A percentile compares a stretch with the other conserved stretches of the same genome.
These are phyloP conservation scores for Helicostylum pulchrum DNA, from an alignment of 192 early-diverging fungal species.

Conservation along the genomic window DNA sequence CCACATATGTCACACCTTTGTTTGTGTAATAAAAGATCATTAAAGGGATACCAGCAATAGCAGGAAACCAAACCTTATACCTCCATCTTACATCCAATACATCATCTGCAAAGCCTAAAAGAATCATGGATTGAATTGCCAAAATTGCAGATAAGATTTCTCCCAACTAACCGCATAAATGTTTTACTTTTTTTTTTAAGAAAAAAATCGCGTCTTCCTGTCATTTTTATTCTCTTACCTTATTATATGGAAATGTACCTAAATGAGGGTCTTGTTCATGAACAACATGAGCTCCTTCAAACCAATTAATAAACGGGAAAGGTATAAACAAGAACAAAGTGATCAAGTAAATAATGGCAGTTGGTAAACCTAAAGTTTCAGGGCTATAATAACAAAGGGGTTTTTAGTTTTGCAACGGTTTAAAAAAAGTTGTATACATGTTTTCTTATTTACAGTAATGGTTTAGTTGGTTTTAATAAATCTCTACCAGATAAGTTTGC, in stretches of 20 bases:
- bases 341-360: constrained; percentile 84
- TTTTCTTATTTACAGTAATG: constrained; percentile 59
- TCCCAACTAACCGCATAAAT: constrained; percentile 59
- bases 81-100: constrained; percentile 95
- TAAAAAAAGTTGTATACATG: neutral
- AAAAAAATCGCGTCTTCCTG: neutral
- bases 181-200: too few relatives aligned
- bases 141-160: constrained; percentile 89
- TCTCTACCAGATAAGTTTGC: constrained; percentile 80
- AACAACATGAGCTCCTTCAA: constrained; percentile 41
- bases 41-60: constrained; percentile 88
- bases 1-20: constrained; percentile 81
- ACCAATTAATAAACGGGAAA: constrained; percentile 87
- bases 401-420: neutral
- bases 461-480: constrained; percentile 67
- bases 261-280: constrained; percentile 37
- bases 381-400: constrained; percentile 57
- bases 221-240: constrained; percentile 41
- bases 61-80: constrained; percentile 92
- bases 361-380: constrained; percentile 91
- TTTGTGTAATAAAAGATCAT: constrained; percentile 93
- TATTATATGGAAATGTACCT: constrained; percentile 68
- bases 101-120: constrained; percentile 98
- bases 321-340: constrained; percentile 92
- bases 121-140: constrained; percentile 93